Evolutionary conservation across 2,329 filamentous ascomycete species (phyloP).

Genomic region (Diaporthe destruens): DNA sequence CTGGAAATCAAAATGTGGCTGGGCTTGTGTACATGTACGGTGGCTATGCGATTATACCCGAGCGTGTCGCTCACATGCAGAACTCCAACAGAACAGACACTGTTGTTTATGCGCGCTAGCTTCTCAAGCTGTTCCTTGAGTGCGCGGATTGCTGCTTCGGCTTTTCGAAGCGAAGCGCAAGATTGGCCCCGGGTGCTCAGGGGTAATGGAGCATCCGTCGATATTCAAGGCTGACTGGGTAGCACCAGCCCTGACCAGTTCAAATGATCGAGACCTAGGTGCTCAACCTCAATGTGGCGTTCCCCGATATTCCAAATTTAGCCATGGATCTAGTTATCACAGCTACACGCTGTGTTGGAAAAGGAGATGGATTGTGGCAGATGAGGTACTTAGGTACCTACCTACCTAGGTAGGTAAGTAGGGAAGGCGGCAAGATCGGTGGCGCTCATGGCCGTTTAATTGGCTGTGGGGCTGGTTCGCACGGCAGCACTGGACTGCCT

Average conservation of each 20-base stretch:
- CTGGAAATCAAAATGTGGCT: background rate
- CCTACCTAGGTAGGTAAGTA: too few relatives aligned
- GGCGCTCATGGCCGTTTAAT: conserved; percentile 41
- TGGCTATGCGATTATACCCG: conserved; percentile 41
- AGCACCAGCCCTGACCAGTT: background rate
- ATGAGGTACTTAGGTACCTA: too few relatives aligned
- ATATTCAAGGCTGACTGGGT: background rate
- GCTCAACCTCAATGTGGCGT: background rate
- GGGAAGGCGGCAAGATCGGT: too few relatives aligned
- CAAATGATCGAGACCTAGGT: background rate
- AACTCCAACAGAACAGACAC: background rate
- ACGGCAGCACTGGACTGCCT: conserved; percentile 27
- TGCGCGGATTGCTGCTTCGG: background rate
- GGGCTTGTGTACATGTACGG: background rate
- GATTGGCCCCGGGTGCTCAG: background rate
- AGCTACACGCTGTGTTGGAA: background rate
- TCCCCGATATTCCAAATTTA: background rate
- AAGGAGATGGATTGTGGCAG: conserved; percentile 1
- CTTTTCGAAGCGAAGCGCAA: background rate
- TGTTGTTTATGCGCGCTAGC: background rate
- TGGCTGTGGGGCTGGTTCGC: conserved; percentile 39
- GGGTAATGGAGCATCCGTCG: background rate
- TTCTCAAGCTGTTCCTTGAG: background rate
- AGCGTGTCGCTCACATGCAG: conserved; percentile 39
- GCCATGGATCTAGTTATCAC: background rate